Evolutionary conservation across 768 basidiomycete species (phyloP).

Genomic region (Cubamyces lactineus): DNA sequence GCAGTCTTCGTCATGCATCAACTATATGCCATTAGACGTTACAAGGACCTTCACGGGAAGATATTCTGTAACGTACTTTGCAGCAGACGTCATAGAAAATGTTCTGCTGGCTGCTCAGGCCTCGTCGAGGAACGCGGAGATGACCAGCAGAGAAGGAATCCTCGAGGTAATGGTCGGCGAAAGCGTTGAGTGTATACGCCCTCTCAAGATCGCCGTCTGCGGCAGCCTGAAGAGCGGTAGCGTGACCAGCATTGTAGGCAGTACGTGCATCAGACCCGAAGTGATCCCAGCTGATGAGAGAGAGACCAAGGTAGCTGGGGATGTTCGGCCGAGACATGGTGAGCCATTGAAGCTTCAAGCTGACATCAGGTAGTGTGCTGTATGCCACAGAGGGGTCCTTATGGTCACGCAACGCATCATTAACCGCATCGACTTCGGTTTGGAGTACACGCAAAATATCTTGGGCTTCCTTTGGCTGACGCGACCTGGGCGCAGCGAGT

Average conservation of each 20-base stretch:
- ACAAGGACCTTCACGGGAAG: too few species aligned
- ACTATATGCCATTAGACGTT: too few species aligned
- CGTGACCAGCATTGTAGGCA: slow-evolving; percentile 13
- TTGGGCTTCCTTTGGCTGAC: slow-evolving; percentile 18
- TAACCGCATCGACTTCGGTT: slow-evolving; percentile 20
- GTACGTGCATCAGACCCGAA: slow-evolving; percentile 13
- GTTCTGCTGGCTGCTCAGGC: too few species aligned
- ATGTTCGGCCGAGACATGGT: slow-evolving; percentile 1
- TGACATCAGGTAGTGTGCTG: slow-evolving; percentile 19
- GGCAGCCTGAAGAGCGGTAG: background rate
- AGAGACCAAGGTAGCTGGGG: slow-evolving; percentile 20
- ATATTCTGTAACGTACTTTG: too few species aligned
- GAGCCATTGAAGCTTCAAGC: slow-evolving; percentile 2
- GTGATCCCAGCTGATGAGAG: slow-evolving; percentile 22
- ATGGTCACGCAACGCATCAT: slow-evolving; percentile 8
- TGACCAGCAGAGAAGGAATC: slow-evolving; percentile 14
- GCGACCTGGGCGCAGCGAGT: slow-evolving; percentile 13
- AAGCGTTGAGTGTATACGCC: slow-evolving; percentile 16
- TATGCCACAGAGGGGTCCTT: slow-evolving; percentile 21
- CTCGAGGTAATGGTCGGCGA: slow-evolving; percentile 16
- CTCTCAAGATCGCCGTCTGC: slow-evolving; percentile 1
- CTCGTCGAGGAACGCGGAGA: slow-evolving; percentile 8
- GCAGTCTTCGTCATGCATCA: slow-evolving; percentile 28
- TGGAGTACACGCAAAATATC: slow-evolving; percentile 22
- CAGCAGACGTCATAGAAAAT: too few species aligned